Conservation (phyloP, 768 basidiomycete genomes). For the Sporobolomyces roseus region DNA sequence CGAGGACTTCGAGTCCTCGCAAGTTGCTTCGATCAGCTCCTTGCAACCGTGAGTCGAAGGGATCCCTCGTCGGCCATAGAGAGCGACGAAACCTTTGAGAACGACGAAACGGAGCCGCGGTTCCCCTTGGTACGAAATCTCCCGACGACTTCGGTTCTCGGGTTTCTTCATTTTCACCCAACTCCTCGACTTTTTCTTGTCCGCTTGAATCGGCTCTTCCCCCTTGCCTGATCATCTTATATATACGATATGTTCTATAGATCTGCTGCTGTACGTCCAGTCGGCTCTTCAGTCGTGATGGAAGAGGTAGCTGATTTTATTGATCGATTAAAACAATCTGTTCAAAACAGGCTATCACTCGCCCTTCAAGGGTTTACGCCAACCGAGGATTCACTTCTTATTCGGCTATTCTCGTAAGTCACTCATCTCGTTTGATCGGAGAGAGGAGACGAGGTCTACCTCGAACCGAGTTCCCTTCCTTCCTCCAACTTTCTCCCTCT, state of each 20-base stretch:
- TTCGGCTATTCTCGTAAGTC: constrained; percentile 32
- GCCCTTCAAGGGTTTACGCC: constrained; percentile 22
- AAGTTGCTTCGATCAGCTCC: no score
- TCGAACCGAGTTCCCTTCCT: background rate
- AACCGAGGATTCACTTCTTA: constrained; percentile 33
- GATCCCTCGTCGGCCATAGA: no score
- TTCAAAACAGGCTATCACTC: constrained; percentile 13
- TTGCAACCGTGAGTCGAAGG: no score
- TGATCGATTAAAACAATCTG: no score
- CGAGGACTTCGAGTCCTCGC: no score
- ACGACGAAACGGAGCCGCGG: no score
- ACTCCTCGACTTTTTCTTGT: no score
- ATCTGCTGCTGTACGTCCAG: constrained; percentile 25
- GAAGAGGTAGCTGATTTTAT: no score
- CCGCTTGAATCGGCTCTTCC: background rate
- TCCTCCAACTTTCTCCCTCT: background rate
- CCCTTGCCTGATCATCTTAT: background rate
- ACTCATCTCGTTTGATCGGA: background rate
- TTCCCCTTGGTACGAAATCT: no score
- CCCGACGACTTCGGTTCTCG: no score
- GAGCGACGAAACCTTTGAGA: no score
- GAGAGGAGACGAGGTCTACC: background rate
- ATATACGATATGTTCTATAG: constrained; percentile 31
- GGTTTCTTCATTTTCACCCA: no score
- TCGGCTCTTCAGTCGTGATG: background rate